Percentiles rank a stretch among this genome's conserved stretches.
Evolutionary conservation across 768 basidiomycete genomes (phyloP).

Genomic region (Sarcodon sp.): DNA sequence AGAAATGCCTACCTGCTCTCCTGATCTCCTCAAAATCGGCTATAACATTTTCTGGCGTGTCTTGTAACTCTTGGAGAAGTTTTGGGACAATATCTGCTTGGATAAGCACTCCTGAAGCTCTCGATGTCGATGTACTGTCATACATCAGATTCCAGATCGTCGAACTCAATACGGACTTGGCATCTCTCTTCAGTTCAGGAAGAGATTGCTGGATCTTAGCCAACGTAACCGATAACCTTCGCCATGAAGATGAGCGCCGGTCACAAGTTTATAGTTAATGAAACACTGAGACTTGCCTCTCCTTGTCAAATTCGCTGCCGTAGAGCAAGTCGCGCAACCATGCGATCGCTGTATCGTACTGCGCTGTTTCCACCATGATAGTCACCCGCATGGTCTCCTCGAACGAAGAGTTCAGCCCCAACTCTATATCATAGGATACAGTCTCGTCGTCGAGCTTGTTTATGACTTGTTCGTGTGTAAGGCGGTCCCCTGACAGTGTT

Average conservation of each 20-base stretch:
- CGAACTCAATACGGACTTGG: constrained; percentile 64
- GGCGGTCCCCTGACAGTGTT: constrained; percentile 49
- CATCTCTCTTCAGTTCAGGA: constrained; percentile 86
- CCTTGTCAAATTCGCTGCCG: constrained; percentile 62
- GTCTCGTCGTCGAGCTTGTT: constrained; percentile 86
- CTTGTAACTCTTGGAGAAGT: constrained; percentile 58
- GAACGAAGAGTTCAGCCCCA: constrained; percentile 53
- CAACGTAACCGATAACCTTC: constrained; percentile 68
- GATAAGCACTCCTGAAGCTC: constrained; percentile 52
- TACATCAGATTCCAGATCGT: constrained; percentile 56
- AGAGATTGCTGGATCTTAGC: constrained; percentile 86
- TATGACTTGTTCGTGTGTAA: constrained; percentile 84
- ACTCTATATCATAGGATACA: constrained; percentile 66
- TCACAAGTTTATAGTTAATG: neutral
- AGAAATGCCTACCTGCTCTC: constrained; percentile 36
- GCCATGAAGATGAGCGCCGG: neutral
- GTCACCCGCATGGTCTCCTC: constrained; percentile 61
- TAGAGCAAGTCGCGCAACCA: constrained; percentile 83
- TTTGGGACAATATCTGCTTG: constrained; percentile 74
- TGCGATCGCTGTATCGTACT: constrained; percentile 69
- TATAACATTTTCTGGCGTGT: constrained; percentile 59
- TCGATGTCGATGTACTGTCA: constrained; percentile 55
- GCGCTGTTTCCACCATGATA: constrained; percentile 73
- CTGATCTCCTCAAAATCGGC: constrained; percentile 67
- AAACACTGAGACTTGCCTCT: constrained; percentile 37